Base-by-base conservation (phyloP, 2,329 filamentous ascomycete genomes). In the Coniochaeta pulveracea region DNA sequence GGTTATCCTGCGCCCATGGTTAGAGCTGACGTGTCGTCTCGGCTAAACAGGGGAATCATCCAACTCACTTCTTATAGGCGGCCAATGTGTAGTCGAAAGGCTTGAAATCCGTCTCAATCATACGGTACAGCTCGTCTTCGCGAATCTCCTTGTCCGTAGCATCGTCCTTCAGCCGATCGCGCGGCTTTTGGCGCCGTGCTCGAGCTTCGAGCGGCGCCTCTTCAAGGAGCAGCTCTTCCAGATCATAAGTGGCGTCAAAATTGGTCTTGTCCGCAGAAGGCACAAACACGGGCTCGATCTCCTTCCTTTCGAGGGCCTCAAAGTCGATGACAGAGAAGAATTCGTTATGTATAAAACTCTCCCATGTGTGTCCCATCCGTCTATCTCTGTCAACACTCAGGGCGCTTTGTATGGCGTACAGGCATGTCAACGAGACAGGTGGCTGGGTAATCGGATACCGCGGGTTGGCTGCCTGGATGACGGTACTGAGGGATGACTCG, bases 201-300 rank as follows among this genome's bases (percentile, higher is more conserved):
- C 91, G 72, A 35, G 91, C 91, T 57, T 98, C 91, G 5, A 98
- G 62, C 1, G 91, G 91, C 10, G 91, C 91, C 54, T 98, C 91
- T 56, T 98, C 91, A 27, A 98, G 59, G 2, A 98, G 61, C 14
- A 98, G 58, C 55, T 98, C 91, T 52, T 98, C 91, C 33, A 98
- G 62, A 55, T 98, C 91, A 52, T 98, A 96, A 1, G 91, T 98
- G 4, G 91, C 91, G 56, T 98, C 91, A 45, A 98, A 98, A 54
- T 98, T 98, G 4, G 91, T 96, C 69, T 98, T 98, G 31, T 96
- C 91, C 36, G 85, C 88, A 0, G 89, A 94, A 0, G 91, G 91
- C 14, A 82, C 73, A 53, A 98, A 98, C 4, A 96, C 76, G 0
- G 91, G 91, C 45, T 88, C 80, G 27, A 96, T 78, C 50, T 86